Conservation (phyloP, 2,329 filamentous ascomycete genomes). For the Fusarium proliferatum region DNA sequence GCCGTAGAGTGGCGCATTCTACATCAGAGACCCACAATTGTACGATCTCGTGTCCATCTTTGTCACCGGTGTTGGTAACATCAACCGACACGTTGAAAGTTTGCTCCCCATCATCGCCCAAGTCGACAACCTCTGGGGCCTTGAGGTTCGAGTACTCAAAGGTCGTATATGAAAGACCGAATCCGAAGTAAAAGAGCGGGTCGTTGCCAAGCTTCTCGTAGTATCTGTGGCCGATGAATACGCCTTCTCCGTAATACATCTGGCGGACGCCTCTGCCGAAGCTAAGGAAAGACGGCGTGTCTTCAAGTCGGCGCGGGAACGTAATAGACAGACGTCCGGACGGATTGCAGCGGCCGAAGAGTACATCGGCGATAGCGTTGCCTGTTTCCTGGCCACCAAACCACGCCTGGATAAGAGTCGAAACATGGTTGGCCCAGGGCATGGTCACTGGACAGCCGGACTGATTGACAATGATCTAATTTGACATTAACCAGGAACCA, state of each 20-base stretch:
- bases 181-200: constrained; percentile 73
- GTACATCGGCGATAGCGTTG: constrained; percentile 74
- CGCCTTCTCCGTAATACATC: constrained; percentile 71
- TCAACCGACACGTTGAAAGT: neutral
- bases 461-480: neutral
- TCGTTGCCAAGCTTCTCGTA: constrained; percentile 63
- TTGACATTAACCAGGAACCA: no score
- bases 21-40: constrained; percentile 20
- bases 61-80: neutral
- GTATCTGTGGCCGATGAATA: constrained; percentile 78
- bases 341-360: constrained; percentile 68
- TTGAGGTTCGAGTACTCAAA: constrained; percentile 50
- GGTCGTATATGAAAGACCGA: constrained; percentile 72
- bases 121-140: neutral
- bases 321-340: constrained; percentile 72
- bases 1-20: neutral
- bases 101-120: neutral
- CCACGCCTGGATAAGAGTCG: constrained; percentile 69
- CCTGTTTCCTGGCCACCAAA: constrained; percentile 78
- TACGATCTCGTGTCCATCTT: constrained; percentile 3
- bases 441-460: neutral
- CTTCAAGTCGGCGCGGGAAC: constrained; percentile 44
- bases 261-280: constrained; percentile 1
- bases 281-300: neutral
- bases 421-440: neutral